Percentiles rank a stretch among this genome's conserved stretches.
These are phyloP conservation scores for Solanum tarijense DNA, from an alignment of 257 asterid genomes.

Conservation along the genomic window DNA sequence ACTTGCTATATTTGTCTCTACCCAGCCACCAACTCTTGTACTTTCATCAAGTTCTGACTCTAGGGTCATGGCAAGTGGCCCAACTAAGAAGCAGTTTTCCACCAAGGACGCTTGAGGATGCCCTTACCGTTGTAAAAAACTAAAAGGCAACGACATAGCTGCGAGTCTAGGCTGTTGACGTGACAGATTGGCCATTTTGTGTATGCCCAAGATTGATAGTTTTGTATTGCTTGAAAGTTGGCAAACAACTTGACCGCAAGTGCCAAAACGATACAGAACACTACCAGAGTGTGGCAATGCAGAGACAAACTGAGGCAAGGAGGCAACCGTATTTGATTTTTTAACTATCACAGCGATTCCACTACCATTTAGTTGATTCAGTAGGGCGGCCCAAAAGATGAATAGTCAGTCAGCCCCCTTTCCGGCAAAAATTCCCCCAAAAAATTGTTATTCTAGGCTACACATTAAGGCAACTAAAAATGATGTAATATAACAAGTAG, in stretches of 20 bases:
- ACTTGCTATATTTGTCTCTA: slow-evolving; percentile 46
- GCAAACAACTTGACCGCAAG: slow-evolving; percentile 65
- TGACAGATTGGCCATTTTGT: slow-evolving; percentile 28
- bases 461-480: not conserved
- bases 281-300: slow-evolving; percentile 15
- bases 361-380: slow-evolving; percentile 53
- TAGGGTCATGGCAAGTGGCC: slow-evolving; percentile 54
- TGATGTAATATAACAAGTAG: not conserved
- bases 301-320: slow-evolving; percentile 65
- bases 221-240: slow-evolving; percentile 52
- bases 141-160: slow-evolving; percentile 48
- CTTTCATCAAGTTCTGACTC: slow-evolving; percentile 50
- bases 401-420: slow-evolving; percentile 48
- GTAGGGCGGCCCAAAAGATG: slow-evolving; percentile 62
- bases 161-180: slow-evolving; percentile 33
- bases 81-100: slow-evolving; percentile 28
- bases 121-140: slow-evolving; percentile 22
- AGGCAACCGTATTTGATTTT: slow-evolving; percentile 47
- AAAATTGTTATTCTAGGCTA: not conserved
- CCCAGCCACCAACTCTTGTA: slow-evolving; percentile 67
- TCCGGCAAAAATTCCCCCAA: slow-evolving; percentile 27
- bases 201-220: slow-evolving; percentile 63
- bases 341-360: slow-evolving; percentile 51
- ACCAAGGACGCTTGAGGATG: slow-evolving; percentile 23
- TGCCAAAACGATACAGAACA: slow-evolving; percentile 35